Base-by-base conservation (phyloP, 2,329 filamentous ascomycete genomes). In the Colletotrichum zoysiae region DNA sequence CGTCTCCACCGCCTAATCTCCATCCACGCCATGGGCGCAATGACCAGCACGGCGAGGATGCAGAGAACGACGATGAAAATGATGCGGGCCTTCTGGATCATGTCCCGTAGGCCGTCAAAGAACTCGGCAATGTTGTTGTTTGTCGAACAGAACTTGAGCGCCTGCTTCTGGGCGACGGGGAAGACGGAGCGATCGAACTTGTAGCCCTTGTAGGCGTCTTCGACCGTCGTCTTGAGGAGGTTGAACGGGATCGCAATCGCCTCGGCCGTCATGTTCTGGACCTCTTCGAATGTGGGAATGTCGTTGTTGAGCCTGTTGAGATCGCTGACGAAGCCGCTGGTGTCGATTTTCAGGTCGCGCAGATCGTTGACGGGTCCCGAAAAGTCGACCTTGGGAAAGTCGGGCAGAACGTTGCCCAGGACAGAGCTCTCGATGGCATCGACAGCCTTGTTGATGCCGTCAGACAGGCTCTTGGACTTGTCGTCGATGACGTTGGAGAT, bases 81-180 rank as follows among this genome's bases (percentile, higher is more conserved):
- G 73, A 91, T 93, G 77, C 90, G 90, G 58, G 93, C 93, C 26
- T 88, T 87, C 65, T 86, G 83, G n/a, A 92, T 89, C 56, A 94
- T 85, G 35, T 89, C 82, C 62, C 90, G 89, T 1, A 98, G 85
- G 16, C 86, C 86, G 68, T 91, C 84, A 81, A 99, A 99, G 85
- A 98, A 98, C 74, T 91, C 86, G 78, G 91, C 90, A 81, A 99
- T 92, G 42, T 89, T 90, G 75, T 93, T 88, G 82, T 96, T 94
- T 78, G 94, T 90, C 53, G 94, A 94, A 84, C 96, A 99, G 84
- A 99, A 98, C 0, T 88, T 91, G 65, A 99, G 86, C 48, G 90
- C 84, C 81, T 97, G 88, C 84, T 97, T 97, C 76, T 91, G 84
- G 1, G 96, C 95, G 3, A 97, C 87, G 0, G 95, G 94, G 76